phyloP scores from a whole-genome alignment of 192 early-diverging fungal genomes.

The Backusella tarrabulga region DNA sequence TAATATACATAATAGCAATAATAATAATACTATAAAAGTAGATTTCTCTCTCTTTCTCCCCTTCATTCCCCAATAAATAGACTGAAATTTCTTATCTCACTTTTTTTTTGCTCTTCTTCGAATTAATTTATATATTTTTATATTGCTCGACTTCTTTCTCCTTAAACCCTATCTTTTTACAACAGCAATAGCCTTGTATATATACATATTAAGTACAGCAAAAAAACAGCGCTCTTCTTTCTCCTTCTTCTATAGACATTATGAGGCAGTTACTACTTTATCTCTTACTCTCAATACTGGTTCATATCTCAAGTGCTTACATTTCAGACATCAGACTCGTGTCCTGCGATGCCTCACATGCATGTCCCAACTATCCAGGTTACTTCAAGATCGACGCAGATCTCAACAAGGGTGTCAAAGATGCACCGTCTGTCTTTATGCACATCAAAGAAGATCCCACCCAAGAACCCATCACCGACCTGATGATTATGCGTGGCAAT shows the following conservation, averaged over 20 bases:
- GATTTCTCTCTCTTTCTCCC: background rate
- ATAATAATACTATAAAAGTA: background rate
- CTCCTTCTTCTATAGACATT: background rate
- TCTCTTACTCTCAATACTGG: background rate
- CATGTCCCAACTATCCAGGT: slow-evolving; percentile 21
- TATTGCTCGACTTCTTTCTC: no score
- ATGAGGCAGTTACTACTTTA: background rate
- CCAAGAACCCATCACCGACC: slow-evolving; percentile 18
- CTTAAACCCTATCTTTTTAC: no score
- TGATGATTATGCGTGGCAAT: background rate
- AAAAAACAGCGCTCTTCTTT: no score
- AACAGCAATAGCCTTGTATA: no score
- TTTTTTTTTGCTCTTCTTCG: background rate
- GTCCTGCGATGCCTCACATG: slow-evolving; percentile 8
- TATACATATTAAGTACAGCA: background rate
- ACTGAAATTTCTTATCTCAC: no score
- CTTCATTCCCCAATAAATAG: no score
- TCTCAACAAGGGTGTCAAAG: slow-evolving; percentile 16
- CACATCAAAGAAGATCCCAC: slow-evolving; percentile 25
- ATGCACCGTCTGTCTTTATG: slow-evolving; percentile 13
- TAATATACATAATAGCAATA: background rate
- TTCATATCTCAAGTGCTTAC: background rate
- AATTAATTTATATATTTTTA: no score
- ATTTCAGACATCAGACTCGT: slow-evolving; percentile 22
- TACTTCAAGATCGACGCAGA: slow-evolving; percentile 9